Conservation (phyloP, 805 yeast genomes). For the Huiozyma sinensis region DNA sequence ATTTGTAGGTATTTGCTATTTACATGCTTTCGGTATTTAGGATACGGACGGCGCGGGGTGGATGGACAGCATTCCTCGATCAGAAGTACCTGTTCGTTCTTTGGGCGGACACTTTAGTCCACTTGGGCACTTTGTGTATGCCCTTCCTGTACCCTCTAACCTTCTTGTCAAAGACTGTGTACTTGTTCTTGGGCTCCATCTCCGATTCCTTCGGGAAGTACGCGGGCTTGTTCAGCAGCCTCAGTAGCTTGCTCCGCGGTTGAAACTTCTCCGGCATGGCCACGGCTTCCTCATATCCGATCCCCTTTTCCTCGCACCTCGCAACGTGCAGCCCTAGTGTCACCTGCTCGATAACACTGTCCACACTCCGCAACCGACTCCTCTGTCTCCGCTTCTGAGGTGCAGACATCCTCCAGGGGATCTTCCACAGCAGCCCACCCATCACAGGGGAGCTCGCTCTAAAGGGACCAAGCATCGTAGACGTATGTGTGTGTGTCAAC, state of each 20-base stretch:
- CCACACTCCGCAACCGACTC: slow-evolving; percentile 72
- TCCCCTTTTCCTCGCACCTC: slow-evolving; percentile 16
- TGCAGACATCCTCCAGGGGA: slow-evolving; percentile 66
- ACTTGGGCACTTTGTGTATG: slow-evolving; percentile 78
- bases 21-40: too few species aligned
- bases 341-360: slow-evolving; percentile 49
- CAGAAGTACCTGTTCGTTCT: slow-evolving; percentile 9
- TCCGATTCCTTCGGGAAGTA: slow-evolving; percentile 69
- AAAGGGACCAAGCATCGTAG: slow-evolving; percentile 25
- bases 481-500: background rate
- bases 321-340: slow-evolving; percentile 23
- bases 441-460: slow-evolving; percentile 17
- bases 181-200: slow-evolving; percentile 76
- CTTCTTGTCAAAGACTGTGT: slow-evolving; percentile 71
- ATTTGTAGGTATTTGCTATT: too few species aligned
- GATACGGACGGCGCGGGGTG: too few species aligned
- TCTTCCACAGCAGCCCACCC: slow-evolving; percentile 41
- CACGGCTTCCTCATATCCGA: slow-evolving; percentile 13
- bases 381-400: slow-evolving; percentile 80
- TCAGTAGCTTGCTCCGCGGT: slow-evolving; percentile 21
- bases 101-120: slow-evolving; percentile 80
- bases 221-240: slow-evolving; percentile 25
- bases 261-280: slow-evolving; percentile 9
- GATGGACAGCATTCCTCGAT: too few species aligned
- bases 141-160: slow-evolving; percentile 77